These are phyloP conservation scores for Melanopsichium pennsylvanicum DNA, from an alignment of 1,284 basidiomycete species.

Conservation along the genomic window DNA sequence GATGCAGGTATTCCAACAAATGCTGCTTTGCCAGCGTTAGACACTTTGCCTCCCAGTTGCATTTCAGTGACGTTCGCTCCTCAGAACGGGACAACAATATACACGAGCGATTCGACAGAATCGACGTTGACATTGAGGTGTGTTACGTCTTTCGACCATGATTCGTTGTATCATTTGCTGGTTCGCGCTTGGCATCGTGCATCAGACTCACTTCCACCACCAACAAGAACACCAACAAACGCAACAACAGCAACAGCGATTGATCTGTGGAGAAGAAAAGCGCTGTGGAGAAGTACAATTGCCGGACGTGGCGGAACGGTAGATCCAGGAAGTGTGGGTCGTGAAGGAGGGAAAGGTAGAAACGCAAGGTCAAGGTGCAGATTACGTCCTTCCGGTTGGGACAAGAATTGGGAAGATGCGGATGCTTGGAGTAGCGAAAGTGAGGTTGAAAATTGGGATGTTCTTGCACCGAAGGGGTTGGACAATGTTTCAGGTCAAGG, in stretches of 20 bases:
- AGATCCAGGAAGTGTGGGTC: slow-evolving; percentile 32
- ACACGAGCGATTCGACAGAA: neutral
- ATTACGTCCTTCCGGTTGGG: slow-evolving; percentile 42
- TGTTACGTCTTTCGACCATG: slow-evolving; percentile 42
- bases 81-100: neutral
- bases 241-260: slow-evolving; percentile 1
- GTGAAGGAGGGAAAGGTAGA: slow-evolving; percentile 10
- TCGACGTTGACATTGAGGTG: slow-evolving; percentile 34
- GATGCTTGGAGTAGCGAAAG: slow-evolving; percentile 51
- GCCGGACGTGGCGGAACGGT: slow-evolving; percentile 55
- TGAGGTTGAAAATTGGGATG: slow-evolving; percentile 38
- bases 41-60: slow-evolving; percentile 16
- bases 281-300: slow-evolving; percentile 40
- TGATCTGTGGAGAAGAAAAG: slow-evolving; percentile 44
- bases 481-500: slow-evolving; percentile 21
- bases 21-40: slow-evolving; percentile 32
- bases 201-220: no score
- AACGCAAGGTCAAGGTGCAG: slow-evolving; percentile 47
- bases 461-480: slow-evolving; percentile 7
- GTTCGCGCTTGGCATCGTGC: slow-evolving; percentile 34
- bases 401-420: slow-evolving; percentile 51
- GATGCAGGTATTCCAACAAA: slow-evolving; percentile 5
- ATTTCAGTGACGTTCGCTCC: slow-evolving; percentile 24
- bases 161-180: slow-evolving; percentile 33
- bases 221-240: no score